Evolutionary conservation across 352 stramenopile species (phyloP), one percentile per base, ranked within the genome.

Genomic region (Pythium grandisporangium): DNA sequence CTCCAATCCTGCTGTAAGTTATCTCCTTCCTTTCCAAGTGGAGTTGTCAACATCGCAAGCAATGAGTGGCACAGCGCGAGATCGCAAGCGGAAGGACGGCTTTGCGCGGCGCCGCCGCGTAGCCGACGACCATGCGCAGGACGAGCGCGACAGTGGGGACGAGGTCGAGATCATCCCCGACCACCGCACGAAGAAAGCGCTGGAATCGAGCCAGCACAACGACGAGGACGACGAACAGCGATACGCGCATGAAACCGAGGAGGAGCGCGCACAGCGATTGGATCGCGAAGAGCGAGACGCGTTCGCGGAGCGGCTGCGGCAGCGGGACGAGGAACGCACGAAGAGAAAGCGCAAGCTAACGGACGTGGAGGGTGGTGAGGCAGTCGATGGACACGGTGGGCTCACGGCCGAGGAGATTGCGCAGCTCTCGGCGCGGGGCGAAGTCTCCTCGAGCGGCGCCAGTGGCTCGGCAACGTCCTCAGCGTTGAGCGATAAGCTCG

Each of bases 361-460:
- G 6, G 33, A 55, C 10, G 63, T 70, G 1, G 65, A 51, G 3
- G 48, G 30, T 11, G 58, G 54, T 17, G 48, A 70, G 13, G 40
- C 53, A 1, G 32, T 16, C 12, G 44, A 26, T 5, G 36, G n/a
- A 4, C 46, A 45, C 16, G 37, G 54, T 13, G 66, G 70, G 0
- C 73, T 93, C 37, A 80, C 71, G 7, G 50, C 50, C 22, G 73
- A 85, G 22, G 79, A 97, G 62, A 79, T 97, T 38, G 60, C 69
- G 23, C 74, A 94, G 47, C 65, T 97, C 13, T 65, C 84, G 16
- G 86, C 69, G 45, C 61, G 79, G 11, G 88, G 86, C 23, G 53
- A 70, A n/a, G 61, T 95, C 21, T 19, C 37, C 30, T 21, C 17
- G 24, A 14, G 10, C 8, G 10, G 8, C 8, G 27, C 27, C 8